Evolutionary conservation across 1,139 yeast genomes (phyloP).

Genomic region (Debaryomyces coudertii): DNA sequence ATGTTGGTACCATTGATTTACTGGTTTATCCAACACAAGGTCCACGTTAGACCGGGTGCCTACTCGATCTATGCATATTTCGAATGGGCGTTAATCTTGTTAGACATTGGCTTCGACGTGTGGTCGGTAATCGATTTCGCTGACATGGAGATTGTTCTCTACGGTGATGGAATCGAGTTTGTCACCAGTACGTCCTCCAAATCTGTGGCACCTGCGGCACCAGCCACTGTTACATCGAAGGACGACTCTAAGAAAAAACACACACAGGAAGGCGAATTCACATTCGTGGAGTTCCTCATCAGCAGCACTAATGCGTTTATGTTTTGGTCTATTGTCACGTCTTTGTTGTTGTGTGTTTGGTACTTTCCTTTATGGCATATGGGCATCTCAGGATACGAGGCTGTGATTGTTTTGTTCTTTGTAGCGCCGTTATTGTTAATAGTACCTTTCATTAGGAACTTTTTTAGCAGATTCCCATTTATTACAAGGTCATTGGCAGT

Average conservation of each 20-base stretch:
- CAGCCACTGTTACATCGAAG: background rate
- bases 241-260: background rate
- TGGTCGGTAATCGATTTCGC: constrained; percentile 74
- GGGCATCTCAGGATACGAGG: constrained; percentile 97
- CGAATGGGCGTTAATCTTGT: constrained; percentile 85
- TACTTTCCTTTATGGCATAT: constrained; percentile 96
- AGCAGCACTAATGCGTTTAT: constrained; percentile 64
- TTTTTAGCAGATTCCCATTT: constrained; percentile 46
- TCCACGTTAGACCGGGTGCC: constrained; percentile 87
- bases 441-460: constrained; percentile 52
- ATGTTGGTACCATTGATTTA: constrained; percentile 80
- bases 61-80: constrained; percentile 92
- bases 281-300: constrained; percentile 45
- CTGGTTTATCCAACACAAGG: constrained; percentile 92
- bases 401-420: constrained; percentile 57
- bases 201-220: constrained; percentile 2
- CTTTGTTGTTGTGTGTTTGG: constrained; percentile 88
- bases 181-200: constrained; percentile 10
- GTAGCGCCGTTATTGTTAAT: constrained; percentile 60
- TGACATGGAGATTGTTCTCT: constrained; percentile 49
- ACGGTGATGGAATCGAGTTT: constrained; percentile 23
- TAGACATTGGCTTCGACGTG: constrained; percentile 84
- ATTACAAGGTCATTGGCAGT: constrained; percentile 60
- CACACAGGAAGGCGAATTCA: constrained; percentile 26
- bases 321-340: constrained; percentile 83